phyloP scores from a whole-genome alignment of 2,329 filamentous ascomycete genomes.

The Graphilbum ipis-grandicollis region DNA sequence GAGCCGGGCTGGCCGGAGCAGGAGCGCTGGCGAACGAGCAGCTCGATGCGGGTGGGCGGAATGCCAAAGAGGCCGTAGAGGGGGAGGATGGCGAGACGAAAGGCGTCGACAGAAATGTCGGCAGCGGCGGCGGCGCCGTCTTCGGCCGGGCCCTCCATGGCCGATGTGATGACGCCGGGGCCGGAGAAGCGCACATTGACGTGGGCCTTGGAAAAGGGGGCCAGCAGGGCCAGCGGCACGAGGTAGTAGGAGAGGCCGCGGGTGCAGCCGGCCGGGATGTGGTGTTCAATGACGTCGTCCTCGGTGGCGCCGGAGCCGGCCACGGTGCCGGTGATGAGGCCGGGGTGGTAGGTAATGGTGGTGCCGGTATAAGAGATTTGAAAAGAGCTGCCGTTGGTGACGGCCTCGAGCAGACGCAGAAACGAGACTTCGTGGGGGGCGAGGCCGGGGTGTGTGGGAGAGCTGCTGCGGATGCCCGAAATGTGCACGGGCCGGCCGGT shows the following conservation, averaged over 20 bases:
- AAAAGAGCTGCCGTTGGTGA: constrained; percentile 90
- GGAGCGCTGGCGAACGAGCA: constrained; percentile 64
- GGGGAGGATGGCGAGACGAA: constrained; percentile 82
- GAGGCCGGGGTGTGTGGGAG: constrained; percentile 73
- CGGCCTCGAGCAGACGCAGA: constrained; percentile 77
- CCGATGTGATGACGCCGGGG: constrained; percentile 78
- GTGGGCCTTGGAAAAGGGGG: constrained; percentile 81
- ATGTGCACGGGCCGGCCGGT: constrained; percentile 82
- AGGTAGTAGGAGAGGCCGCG: constrained; percentile 86
- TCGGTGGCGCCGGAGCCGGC: constrained; percentile 49
- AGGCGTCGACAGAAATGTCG: constrained; percentile 82
- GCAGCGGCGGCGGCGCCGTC: too few relatives aligned
- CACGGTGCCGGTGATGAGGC: constrained; percentile 74
- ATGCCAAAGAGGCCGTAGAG: constrained; percentile 86
- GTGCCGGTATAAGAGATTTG: constrained; percentile 96
- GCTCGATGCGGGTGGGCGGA: constrained; percentile 58
- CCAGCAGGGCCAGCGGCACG: constrained; percentile 72
- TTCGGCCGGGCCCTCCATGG: too few relatives aligned
- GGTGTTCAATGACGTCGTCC: constrained; percentile 65
- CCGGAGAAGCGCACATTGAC: constrained; percentile 84
- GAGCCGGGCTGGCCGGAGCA: constrained; percentile 46
- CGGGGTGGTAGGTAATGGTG: constrained; percentile 78
- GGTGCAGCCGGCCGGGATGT: constrained; percentile 57
- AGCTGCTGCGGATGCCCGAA: constrained; percentile 79
- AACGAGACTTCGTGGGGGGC: constrained; percentile 90